These are phyloP conservation scores for Nosema granulosis DNA, from an alignment of 371 early-diverging fungal genomes.

Conservation along the genomic window DNA sequence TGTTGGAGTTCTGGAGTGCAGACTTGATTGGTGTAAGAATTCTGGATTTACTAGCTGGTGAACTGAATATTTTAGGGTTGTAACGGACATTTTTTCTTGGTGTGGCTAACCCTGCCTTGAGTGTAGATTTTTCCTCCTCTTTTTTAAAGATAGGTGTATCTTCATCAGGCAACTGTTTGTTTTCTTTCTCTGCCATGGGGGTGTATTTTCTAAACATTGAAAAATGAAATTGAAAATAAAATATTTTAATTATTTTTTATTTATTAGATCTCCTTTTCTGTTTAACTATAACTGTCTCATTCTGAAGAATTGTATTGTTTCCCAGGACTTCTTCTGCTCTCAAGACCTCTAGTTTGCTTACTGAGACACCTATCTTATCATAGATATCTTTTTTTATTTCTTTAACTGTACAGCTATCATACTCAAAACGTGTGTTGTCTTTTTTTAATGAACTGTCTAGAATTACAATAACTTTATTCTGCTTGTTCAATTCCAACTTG, in stretches of 20 bases:
- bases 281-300: slow-evolving; percentile 24
- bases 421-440: not conserved
- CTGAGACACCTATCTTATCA: slow-evolving; percentile 29
- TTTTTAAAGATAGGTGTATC: too few species aligned
- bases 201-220: too few species aligned
- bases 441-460: slow-evolving; percentile 17
- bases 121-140: too few species aligned
- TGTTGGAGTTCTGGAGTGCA: slow-evolving; percentile 22
- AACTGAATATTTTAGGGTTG: slow-evolving; percentile 19
- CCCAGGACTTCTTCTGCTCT: slow-evolving; percentile 18
- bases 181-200: too few species aligned
- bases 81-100: not conserved
- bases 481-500: not conserved
- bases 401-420: slow-evolving; percentile 17
- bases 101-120: too few species aligned
- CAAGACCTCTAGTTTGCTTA: slow-evolving; percentile 34
- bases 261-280: slow-evolving; percentile 39
- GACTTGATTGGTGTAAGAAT: slow-evolving; percentile 22
- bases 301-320: slow-evolving; percentile 7
- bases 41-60: slow-evolving; percentile 31
- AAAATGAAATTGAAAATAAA: not conserved
- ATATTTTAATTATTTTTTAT: not conserved
- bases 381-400: slow-evolving; percentile 27
- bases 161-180: too few species aligned
- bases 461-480: not conserved